Conservation (phyloP, 768 basidiomycete genomes). For the Polyporus arcularius region DNA sequence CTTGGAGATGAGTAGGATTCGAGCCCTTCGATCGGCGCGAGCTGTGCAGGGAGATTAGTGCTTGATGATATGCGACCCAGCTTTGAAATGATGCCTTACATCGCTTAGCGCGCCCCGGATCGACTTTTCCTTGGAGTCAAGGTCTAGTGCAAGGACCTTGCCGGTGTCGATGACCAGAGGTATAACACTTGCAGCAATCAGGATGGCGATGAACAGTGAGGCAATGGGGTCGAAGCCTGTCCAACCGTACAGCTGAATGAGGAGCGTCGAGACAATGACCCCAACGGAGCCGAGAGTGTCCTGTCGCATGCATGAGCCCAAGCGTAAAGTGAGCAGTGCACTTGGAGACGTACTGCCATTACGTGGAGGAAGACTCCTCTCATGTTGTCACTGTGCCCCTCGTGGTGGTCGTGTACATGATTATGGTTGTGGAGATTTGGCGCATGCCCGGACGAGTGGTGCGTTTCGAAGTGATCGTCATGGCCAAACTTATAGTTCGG, state of each 20-base stretch:
- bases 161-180: slow-evolving; percentile 95
- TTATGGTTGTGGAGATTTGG: slow-evolving; percentile 54
- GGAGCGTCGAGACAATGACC: slow-evolving; percentile 93
- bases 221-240: slow-evolving; percentile 99
- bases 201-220: slow-evolving; percentile 90
- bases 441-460: slow-evolving; percentile 39
- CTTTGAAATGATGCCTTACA: slow-evolving; percentile 41
- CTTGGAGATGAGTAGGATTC: slow-evolving; percentile 77
- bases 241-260: slow-evolving; percentile 97
- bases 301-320: slow-evolving; percentile 37
- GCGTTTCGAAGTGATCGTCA: slow-evolving; percentile 51
- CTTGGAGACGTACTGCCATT: slow-evolving; percentile 70
- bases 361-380: slow-evolving; percentile 98
- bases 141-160: slow-evolving; percentile 81
- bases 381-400: slow-evolving; percentile 98
- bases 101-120: slow-evolving; percentile 64
- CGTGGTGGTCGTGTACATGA: slow-evolving; percentile 53
- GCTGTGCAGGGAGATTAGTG: slow-evolving; percentile 41
- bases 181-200: slow-evolving; percentile 94
- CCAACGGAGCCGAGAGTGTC: slow-evolving; percentile 97
- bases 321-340: background rate
- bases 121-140: slow-evolving; percentile 58
- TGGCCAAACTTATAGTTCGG: slow-evolving; percentile 61
- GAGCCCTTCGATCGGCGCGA: slow-evolving; percentile 75
- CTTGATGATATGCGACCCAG: background rate